Base-by-base conservation (phyloP, 345 rosid genomes). In the Anastatica hierochuntica region DNA sequence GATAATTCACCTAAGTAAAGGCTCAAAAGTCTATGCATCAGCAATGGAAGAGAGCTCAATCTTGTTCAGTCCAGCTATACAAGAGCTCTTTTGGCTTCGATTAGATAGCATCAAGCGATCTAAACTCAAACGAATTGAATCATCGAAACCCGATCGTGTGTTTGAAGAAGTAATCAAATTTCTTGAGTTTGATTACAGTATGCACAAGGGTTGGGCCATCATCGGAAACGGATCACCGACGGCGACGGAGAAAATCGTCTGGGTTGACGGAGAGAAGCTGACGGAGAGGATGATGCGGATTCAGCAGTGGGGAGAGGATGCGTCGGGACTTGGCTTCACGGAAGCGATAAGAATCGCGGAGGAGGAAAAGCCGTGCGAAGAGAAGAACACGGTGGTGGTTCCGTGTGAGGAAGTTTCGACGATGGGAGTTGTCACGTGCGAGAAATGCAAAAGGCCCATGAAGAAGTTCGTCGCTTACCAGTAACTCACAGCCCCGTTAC, bases 41-140 rank as follows among this genome's bases (percentile, higher is more conserved):
- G 53, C 29, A 34, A 71, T 72, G 56, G 56, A 63, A 39, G 49
- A 54, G 75, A 76, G 59, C 63, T 72, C 53, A 61, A 60, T 30
- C 35, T 17, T 17, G 58, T 62, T 79, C 38, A 53, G 83, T 43
- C 64, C 55, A 8, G 67, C 76, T 18, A 63, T 76, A 35, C 23
- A 80, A 31, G 67, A 63, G 20, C 77, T 69, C 69, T 82, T 88
- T 49, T 88, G 95, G 95, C 62, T 72, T 18, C 77, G 95, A 15
- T 37, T 88, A 44, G 80, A 77, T 49, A 70, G 95, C 38, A 76
- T 88, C 67, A 72, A 76, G 56, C 71, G 74, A 61, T 85, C 89
- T 1, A 76, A 58, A 47, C 63, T 73, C 17, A 63, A 52, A 29
- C 58, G 65, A 34, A 70, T 59, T 23, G 52, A 72, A 46, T 30